Evolutionary conservation across 106 monocot species (phyloP).

Genomic region (Allium cepa): DNA sequence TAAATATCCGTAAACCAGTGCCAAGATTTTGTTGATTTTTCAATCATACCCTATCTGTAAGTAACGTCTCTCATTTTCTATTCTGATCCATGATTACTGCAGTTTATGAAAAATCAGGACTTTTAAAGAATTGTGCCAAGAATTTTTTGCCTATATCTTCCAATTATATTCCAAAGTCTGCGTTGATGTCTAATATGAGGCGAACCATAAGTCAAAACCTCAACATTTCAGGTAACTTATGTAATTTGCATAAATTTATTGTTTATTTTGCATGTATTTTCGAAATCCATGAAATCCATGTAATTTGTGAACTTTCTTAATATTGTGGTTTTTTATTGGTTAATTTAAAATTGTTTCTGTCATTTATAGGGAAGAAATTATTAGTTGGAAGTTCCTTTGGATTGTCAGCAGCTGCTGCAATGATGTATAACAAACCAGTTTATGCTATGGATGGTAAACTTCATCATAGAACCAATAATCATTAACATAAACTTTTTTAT

Average conservation of each 20-base stretch:
- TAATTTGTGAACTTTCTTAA: neutral
- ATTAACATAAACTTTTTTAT: neutral
- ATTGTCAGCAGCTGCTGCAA: slow-evolving; percentile 19
- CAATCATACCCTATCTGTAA: too few relatives aligned
- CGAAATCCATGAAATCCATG: neutral
- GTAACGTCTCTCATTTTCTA: neutral
- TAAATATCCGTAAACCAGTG: too few relatives aligned
- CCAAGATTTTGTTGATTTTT: too few relatives aligned
- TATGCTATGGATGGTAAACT: slow-evolving; percentile 51
- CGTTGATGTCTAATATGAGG: neutral
- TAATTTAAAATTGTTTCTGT: neutral
- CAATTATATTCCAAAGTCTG: slow-evolving; percentile 3
- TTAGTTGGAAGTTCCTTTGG: slow-evolving; percentile 33
- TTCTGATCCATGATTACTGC: neutral
- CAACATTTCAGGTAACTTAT: slow-evolving; percentile 18
- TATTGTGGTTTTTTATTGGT: neutral
- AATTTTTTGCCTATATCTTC: slow-evolving; percentile 1
- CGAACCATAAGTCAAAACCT: slow-evolving; percentile 11
- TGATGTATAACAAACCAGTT: slow-evolving; percentile 9
- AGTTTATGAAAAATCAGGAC: slow-evolving; percentile 17
- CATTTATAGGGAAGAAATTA: slow-evolving; percentile 43
- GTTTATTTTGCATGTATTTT: neutral
- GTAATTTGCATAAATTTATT: neutral
- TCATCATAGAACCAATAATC: neutral
- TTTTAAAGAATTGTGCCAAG: slow-evolving; percentile 13